Conservation (phyloP, 768 basidiomycete species). For the Tephrocybe rancida region DNA sequence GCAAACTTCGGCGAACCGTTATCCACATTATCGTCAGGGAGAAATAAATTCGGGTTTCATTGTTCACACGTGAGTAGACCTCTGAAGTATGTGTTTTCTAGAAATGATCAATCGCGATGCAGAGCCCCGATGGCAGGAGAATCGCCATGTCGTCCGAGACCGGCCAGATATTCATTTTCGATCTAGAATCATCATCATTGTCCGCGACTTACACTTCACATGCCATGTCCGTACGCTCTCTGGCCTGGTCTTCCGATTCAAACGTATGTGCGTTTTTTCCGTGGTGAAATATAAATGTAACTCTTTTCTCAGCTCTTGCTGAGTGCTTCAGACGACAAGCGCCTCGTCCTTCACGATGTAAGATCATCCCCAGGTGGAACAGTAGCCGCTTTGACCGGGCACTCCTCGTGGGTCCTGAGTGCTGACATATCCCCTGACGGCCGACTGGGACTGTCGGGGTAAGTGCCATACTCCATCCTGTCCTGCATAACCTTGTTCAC, state of each 20-base stretch:
- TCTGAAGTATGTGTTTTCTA: neutral
- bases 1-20: constrained; percentile 70
- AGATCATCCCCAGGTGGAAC: constrained; percentile 77
- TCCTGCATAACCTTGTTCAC: neutral
- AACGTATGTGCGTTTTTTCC: constrained; percentile 56
- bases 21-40: constrained; percentile 61
- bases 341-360: constrained; percentile 89
- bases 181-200: constrained; percentile 68
- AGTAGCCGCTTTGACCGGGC: constrained; percentile 85
- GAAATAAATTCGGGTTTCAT: constrained; percentile 77
- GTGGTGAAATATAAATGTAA: neutral
- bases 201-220: constrained; percentile 80
- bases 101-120: constrained; percentile 5
- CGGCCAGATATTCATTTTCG: constrained; percentile 89
- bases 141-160: constrained; percentile 83
- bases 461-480: constrained; percentile 19
- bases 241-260: constrained; percentile 90
- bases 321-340: constrained; percentile 92
- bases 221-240: constrained; percentile 84
- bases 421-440: constrained; percentile 83
- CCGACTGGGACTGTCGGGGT: constrained; percentile 82
- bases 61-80: constrained; percentile 62
- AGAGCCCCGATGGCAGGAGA: constrained; percentile 89
- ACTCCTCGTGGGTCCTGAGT: constrained; percentile 90
- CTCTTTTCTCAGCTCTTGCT: constrained; percentile 64